Evolutionary conservation across 192 early-diverging fungal genomes (phyloP), one percentile per base, ranked within the genome.

Genomic region (Coemansia sp.): DNA sequence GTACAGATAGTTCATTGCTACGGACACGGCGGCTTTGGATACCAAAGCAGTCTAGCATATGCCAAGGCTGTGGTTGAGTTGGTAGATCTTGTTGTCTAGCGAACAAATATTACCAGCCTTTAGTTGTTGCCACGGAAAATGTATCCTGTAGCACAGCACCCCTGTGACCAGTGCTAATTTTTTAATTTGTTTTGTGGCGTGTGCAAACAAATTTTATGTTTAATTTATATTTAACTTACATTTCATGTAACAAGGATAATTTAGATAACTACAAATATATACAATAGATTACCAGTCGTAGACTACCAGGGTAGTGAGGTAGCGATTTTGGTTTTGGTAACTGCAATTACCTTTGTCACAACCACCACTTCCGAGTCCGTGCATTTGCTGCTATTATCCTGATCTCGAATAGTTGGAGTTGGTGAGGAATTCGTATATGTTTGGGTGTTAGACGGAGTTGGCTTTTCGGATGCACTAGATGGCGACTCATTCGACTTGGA

Each of bases 21-120:
- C 63, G 89, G 89, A 4, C 89, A 91, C 68, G 85, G 76, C 12
- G 87, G 87, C 2, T 89, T 79, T 78, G 89, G 87, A 67, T 85
- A 77, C 46, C 69, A 66, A 67, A 75, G 61, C 61, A 76, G 74
- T 46, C 13, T 71, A 13, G 68, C 60, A 18, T 76, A 63, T 49
- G 74, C 74, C 9, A 46, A 65, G 36, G 42, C 41, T 8, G 73
- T 76, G 12, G 41, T 16, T n/a, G 52, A 63, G 11, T 7, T 69
- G 19, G 42, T 73, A 0, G 39, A 67, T 18, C n/a, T 36, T 64
- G 46, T 7, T 8, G 2, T 22, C 12, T 7, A 32, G 4, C 32
- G 32, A 32, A 32, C 0, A 2, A 32, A 1, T 32, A 32, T 2
- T 32, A 32, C 32, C 3, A 32, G 1, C 2, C 1, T 32, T 26